These are phyloP conservation scores for Fusarium devonianum DNA, from an alignment of 2,329 filamentous ascomycete species.

Conservation along the genomic window DNA sequence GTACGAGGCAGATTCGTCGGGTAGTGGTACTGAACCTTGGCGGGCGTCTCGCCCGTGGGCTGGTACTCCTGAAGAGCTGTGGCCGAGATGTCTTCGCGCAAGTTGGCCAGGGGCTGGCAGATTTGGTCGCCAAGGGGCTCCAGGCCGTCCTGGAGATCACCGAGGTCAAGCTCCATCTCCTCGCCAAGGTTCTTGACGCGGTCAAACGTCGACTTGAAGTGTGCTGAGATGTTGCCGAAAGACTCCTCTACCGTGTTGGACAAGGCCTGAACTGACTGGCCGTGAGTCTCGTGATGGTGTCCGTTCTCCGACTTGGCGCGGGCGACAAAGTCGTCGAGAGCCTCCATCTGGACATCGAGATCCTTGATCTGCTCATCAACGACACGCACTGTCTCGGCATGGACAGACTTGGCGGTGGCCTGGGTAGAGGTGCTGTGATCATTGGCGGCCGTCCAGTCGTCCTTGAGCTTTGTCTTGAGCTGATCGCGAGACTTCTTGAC, in stretches of 20 bases:
- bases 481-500: conserved; percentile 77
- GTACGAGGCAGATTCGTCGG: conserved; percentile 82
- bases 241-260: conserved; percentile 74
- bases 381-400: conserved; percentile 87
- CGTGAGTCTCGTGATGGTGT: conserved; percentile 74
- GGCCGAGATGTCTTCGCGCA: conserved; percentile 72
- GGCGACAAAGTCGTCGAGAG: conserved; percentile 88
- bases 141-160: conserved; percentile 65
- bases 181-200: conserved; percentile 73
- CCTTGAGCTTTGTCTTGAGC: conserved; percentile 82
- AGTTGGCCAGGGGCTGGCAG: conserved; percentile 72
- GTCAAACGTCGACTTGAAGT: conserved; percentile 73
- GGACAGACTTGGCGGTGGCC: conserved; percentile 82
- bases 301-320: conserved; percentile 83
- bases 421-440: conserved; percentile 85
- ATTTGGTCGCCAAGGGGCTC: conserved; percentile 66
- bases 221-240: conserved; percentile 72
- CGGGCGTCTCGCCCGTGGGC: conserved; percentile 85
- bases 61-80: conserved; percentile 79
- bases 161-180: conserved; percentile 69
- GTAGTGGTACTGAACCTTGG: conserved; percentile 82
- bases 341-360: conserved; percentile 86
- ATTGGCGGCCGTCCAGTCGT: conserved; percentile 84
- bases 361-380: conserved; percentile 89
- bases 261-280: conserved; percentile 69